Conservation (phyloP, 371 early-diverging fungal species). For the Saksenaea vasiformis region DNA sequence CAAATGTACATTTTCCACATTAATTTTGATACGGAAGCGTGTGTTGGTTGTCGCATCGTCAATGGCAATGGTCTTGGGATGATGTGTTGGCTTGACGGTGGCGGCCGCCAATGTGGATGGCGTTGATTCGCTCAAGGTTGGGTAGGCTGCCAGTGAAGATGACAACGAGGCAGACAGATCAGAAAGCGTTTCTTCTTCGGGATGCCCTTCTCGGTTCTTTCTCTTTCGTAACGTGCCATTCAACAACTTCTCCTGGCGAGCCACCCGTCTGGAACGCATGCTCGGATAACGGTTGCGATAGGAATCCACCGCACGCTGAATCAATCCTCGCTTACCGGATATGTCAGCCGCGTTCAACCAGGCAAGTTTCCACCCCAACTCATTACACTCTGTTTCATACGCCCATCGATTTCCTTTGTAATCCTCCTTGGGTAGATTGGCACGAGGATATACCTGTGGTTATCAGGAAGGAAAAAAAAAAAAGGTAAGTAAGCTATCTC, state of each 20-base stretch:
- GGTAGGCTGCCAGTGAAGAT: constrained; percentile 7
- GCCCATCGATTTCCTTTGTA: constrained; percentile 94
- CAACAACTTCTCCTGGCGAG: constrained; percentile 78
- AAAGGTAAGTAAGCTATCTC: neutral
- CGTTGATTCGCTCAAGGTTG: constrained; percentile 8
- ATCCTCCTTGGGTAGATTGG: constrained; percentile 65
- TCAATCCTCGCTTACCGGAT: constrained; percentile 86
- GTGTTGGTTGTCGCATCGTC: constrained; percentile 30
- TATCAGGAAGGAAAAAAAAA: neutral
- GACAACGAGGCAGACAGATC: constrained; percentile 6
- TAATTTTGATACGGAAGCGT: constrained; percentile 43
- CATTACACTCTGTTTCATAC: constrained; percentile 93
- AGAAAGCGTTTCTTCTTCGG: constrained; percentile 23
- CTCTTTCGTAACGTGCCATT: constrained; percentile 48
- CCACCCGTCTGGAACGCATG: constrained; percentile 80
- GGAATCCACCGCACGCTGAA: constrained; percentile 95
- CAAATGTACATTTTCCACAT: constrained; percentile 38
- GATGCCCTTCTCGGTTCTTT: constrained; percentile 36
- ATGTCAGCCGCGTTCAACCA: constrained; percentile 87
- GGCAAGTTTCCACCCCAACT: constrained; percentile 90
- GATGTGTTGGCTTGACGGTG: constrained; percentile 36
- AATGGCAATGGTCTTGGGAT: constrained; percentile 48
- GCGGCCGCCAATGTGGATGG: constrained; percentile 21
- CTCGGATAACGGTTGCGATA: constrained; percentile 87
- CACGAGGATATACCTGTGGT: constrained; percentile 60